Evolutionary conservation across 2,329 filamentous ascomycete species (phyloP), one percentile per base, ranked within the genome.

Genomic region (Beauveria sp.): DNA sequence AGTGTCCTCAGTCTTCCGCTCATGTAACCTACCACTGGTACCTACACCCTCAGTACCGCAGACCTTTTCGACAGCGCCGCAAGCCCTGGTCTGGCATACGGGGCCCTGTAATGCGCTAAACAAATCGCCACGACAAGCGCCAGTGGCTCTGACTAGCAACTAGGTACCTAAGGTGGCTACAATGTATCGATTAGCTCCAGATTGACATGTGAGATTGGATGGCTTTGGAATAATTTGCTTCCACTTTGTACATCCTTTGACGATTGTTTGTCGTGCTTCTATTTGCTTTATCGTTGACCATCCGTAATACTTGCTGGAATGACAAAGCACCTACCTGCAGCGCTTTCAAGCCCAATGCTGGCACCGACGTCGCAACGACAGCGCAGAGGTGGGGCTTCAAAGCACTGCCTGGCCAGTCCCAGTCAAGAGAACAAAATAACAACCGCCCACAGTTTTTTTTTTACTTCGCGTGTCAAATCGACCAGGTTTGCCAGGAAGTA

Each of bases 341-440:
- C 12, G 22, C 44, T n/a, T 24, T 47, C 22, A 30, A 50, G 26
- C 24, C 26, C 47, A 50, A 50, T 16, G 47, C 16, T 50, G 47
- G 48, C 48, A 24, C 9, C 12, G 22, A 14, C 30, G 37, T n/a
- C 34, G 43, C 28, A n/a, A 30, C 30, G 30, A 34, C 50, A 46
- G 22, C 48, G 6, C 46, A 51, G 28, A 47, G 28, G 57, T 59
- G 57, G 57, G 57, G 57, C 56, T 43, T 24, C n/a, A 12, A 20
- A 26, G 47, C 55, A 34, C 48, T 18, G 56, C 50, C 41, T 59
- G 41, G 62, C 66, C 64, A 65, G 63, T 63, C 63, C 64, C 62
- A 60, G 60, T 64, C n/a, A 37, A 43, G 55, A n/a, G 51, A 14
- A 63, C 59, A 65, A 67, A 70, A 69, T 68, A 37, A 66, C 63